Evolutionary conservation across 192 early-diverging fungal species (phyloP).

Genomic region (Phycomyces blakesleeanus): DNA sequence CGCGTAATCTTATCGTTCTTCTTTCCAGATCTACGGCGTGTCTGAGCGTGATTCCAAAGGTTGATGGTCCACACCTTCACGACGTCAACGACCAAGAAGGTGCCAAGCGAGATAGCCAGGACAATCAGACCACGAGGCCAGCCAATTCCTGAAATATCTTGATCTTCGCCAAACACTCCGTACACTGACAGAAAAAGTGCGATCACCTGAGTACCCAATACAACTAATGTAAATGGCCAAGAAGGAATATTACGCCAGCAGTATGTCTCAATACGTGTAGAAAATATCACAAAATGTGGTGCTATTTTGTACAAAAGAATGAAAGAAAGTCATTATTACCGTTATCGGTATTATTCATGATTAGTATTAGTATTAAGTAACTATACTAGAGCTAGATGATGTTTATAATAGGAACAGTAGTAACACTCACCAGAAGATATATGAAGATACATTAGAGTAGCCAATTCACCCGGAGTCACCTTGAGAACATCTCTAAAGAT

Average conservation of each 20-base stretch:
- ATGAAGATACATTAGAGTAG: constrained; percentile 72
- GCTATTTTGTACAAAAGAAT: too few relatives aligned
- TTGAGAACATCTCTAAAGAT: constrained; percentile 41
- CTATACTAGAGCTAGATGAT: too few relatives aligned
- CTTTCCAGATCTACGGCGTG: neutral
- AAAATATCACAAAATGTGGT: constrained; percentile 78
- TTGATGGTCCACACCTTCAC: constrained; percentile 53
- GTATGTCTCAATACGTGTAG: constrained; percentile 58
- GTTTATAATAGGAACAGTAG: too few relatives aligned
- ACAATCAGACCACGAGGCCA: constrained; percentile 46
- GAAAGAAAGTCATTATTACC: too few relatives aligned
- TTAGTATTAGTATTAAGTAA: neutral
- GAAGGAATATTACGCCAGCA: constrained; percentile 61
- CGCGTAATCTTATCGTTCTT: neutral
- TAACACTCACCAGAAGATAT: constrained; percentile 60
- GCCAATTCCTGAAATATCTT: constrained; percentile 36
- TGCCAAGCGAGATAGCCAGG: constrained; percentile 51
- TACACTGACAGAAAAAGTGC: constrained; percentile 55
- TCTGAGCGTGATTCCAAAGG: neutral
- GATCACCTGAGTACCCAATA: constrained; percentile 68
- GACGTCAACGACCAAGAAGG: constrained; percentile 58
- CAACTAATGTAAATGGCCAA: constrained; percentile 52
- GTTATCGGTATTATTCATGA: too few relatives aligned
- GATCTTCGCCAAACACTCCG: constrained; percentile 36
- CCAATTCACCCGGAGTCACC: constrained; percentile 30